Conservation (phyloP, 176 grass and related monocot species). For the Cocos nucifera region DNA sequence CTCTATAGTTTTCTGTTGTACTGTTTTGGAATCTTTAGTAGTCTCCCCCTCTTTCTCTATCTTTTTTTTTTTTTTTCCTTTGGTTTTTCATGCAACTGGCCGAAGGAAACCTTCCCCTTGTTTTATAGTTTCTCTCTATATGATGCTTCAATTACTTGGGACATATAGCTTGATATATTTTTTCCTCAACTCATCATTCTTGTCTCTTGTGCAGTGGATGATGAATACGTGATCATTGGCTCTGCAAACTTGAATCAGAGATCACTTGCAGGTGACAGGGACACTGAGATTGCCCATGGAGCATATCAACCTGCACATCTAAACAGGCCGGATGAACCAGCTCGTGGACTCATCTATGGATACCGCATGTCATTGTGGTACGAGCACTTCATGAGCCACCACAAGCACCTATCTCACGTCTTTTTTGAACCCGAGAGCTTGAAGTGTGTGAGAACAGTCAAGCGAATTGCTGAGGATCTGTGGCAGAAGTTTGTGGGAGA, state of each 20-base stretch:
- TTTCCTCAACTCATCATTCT: not conserved
- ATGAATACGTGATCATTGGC: conserved; percentile 80
- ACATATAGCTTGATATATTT: not conserved
- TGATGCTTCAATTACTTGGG: no score
- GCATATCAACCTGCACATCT: conserved; percentile 82
- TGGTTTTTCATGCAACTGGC: no score
- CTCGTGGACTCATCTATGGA: conserved; percentile 42
- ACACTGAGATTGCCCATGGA: conserved; percentile 85
- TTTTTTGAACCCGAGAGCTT: conserved; percentile 52
- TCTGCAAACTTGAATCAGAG: conserved; percentile 93
- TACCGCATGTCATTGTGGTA: conserved; percentile 84
- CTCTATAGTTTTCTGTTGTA: no score
- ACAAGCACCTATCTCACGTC: not conserved
- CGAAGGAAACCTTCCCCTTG: no score
- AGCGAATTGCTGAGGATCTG: conserved; percentile 25
- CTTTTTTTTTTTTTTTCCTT: no score
- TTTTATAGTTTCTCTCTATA: no score
- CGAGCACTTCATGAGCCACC: conserved; percentile 54
- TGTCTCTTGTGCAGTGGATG: conserved; percentile 36
- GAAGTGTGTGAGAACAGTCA: conserved; percentile 56
- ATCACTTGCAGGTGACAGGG: conserved; percentile 75
- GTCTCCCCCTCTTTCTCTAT: no score
- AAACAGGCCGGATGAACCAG: conserved; percentile 23
- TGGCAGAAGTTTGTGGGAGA: conserved; percentile 62
- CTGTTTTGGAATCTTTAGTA: no score